Conservation (phyloP, 1,139 yeast species). For the Hyphopichia pseudoburtonii region DNA sequence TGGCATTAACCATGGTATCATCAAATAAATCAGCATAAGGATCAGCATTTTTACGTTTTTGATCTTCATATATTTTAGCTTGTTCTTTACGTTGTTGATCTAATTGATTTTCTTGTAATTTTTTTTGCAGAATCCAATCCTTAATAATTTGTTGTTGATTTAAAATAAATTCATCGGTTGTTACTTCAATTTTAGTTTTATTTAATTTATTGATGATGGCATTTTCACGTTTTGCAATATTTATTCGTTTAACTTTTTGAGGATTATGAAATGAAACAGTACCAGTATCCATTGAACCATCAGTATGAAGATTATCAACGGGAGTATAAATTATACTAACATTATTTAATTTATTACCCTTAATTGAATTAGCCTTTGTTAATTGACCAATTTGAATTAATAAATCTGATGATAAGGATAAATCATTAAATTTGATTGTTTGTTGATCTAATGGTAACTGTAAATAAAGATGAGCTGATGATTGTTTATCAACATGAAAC, state of each 20-base stretch:
- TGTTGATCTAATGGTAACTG: constrained; percentile 52
- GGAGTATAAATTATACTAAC: constrained; percentile 75
- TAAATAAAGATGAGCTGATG: constrained; percentile 81
- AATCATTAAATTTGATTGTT: constrained; percentile 29
- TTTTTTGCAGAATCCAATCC: constrained; percentile 34
- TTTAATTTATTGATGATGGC: constrained; percentile 63
- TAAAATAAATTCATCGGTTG: constrained; percentile 52
- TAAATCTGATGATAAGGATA: constrained; percentile 50
- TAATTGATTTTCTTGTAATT: constrained; percentile 29
- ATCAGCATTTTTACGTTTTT: constrained; percentile 36
- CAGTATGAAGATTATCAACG: constrained; percentile 68
- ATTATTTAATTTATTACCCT: constrained; percentile 72
- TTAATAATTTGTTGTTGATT: constrained; percentile 40
- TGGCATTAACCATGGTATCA: constrained; percentile 46
- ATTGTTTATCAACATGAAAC: constrained; percentile 81
- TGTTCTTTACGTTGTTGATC: constrained; percentile 25
- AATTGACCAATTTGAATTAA: constrained; percentile 68
- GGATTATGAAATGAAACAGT: constrained; percentile 72
- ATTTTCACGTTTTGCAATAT: constrained; percentile 60
- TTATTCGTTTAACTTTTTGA: constrained; percentile 52
- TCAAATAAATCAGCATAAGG: constrained; percentile 61
- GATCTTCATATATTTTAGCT: constrained; percentile 20
- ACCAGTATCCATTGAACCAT: constrained; percentile 79
- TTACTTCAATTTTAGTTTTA: constrained; percentile 55
- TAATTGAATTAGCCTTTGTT: constrained; percentile 78